phyloP scores from a whole-genome alignment of 805 yeast genomes.

The Starmerella kuoi region DNA sequence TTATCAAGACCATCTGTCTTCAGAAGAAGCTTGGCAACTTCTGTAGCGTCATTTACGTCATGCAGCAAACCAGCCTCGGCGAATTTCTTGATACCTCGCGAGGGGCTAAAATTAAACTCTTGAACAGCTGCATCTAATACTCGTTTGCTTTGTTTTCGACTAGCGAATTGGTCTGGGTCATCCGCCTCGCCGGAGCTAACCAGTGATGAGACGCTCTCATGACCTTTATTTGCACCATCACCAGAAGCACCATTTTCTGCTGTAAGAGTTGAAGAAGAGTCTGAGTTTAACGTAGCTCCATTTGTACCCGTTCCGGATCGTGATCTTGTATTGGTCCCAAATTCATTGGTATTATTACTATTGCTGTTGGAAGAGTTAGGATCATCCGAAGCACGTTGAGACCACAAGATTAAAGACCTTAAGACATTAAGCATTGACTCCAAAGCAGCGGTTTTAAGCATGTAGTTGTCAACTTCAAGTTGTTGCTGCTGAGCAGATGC shows the following conservation, averaged over 20 bases:
- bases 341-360: not conserved
- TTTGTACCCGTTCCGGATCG: not conserved
- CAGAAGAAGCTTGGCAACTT: constrained; percentile 64
- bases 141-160: constrained; percentile 68
- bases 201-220: constrained; percentile 8
- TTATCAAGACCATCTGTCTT: constrained; percentile 65
- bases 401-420: constrained; percentile 74
- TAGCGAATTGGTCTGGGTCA: constrained; percentile 76
- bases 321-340: not conserved
- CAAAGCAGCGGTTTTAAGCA: constrained; percentile 69
- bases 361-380: not conserved
- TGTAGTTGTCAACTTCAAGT: constrained; percentile 57
- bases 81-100: constrained; percentile 58
- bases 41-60: constrained; percentile 42
- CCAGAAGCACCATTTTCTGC: not conserved
- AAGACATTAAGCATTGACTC: constrained; percentile 71
- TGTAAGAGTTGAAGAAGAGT: not conserved
- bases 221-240: constrained; percentile 1
- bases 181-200: constrained; percentile 30
- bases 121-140: constrained; percentile 64
- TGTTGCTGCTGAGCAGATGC: constrained; percentile 11
- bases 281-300: not conserved
- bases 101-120: constrained; percentile 75
- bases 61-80: constrained; percentile 51
- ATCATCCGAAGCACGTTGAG: constrained; percentile 44